Percentiles rank a stretch among this genome's conserved stretches.
phyloP scores from a whole-genome alignment of 129 eudicot species.

The Flaveria brownii region DNA sequence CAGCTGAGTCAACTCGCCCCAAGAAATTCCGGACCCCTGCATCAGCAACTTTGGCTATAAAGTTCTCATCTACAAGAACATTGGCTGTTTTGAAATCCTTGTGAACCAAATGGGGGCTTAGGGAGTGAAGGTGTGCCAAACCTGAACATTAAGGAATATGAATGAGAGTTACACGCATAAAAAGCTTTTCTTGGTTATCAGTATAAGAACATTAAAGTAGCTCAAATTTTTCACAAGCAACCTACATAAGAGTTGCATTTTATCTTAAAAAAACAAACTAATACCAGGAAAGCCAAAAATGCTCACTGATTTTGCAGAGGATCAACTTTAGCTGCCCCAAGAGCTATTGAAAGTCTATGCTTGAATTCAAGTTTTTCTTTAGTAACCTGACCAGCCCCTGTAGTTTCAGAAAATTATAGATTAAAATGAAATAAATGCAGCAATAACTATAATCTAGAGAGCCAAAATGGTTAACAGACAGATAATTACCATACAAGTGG shows the following conservation, averaged over 20 bases:
- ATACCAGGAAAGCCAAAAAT: conserved; percentile 89
- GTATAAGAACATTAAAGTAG: conserved; percentile 8
- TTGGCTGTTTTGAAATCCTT: conserved; percentile 95
- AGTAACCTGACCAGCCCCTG: conserved; percentile 78
- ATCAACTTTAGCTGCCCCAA: conserved; percentile 99
- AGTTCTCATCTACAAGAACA: conserved; percentile 91
- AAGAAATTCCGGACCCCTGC: conserved; percentile 91
- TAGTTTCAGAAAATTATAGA: conserved; percentile 20
- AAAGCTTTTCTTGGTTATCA: not conserved
- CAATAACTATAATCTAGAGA: not conserved
- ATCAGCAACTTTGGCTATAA: conserved; percentile 93
- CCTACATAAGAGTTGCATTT: conserved; percentile 34
- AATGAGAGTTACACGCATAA: conserved; percentile 25
- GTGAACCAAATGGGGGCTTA: conserved; percentile 90
- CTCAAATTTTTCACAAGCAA: conserved; percentile 13
- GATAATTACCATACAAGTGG: conserved; percentile 85
- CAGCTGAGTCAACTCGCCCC: conserved; percentile 63
- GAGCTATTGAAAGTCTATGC: conserved; percentile 89
- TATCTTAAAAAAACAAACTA: conserved; percentile 48
- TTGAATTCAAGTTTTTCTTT: conserved; percentile 93
- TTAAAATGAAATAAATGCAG: not conserved
- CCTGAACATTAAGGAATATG: conserved; percentile 48
- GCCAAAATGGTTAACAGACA: conserved; percentile 5
- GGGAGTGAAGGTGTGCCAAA: conserved; percentile 80
- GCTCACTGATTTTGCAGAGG: conserved; percentile 99